Evolutionary conservation across 2,329 filamentous ascomycete genomes (phyloP).

Genomic region (Scedosporium minutisporum): DNA sequence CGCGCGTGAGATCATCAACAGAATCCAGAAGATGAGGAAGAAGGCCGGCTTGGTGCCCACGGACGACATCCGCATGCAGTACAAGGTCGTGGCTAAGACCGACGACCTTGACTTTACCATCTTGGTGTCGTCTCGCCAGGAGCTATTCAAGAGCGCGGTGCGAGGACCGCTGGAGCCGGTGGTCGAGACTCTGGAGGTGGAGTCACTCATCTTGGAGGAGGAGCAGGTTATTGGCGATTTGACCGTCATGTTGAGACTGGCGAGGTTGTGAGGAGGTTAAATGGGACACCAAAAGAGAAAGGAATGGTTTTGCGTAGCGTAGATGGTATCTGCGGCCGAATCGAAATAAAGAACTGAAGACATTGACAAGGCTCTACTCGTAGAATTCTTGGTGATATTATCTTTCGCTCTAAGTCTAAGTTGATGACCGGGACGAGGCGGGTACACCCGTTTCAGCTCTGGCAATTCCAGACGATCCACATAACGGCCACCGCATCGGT

Average conservation of each 20-base stretch:
- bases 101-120: slow-evolving; percentile 63
- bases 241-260: slow-evolving; percentile 64
- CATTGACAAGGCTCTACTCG: too few relatives aligned
- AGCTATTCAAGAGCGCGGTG: slow-evolving; percentile 65
- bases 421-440: too few relatives aligned
- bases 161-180: slow-evolving; percentile 59
- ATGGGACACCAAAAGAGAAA: background rate
- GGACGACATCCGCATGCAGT: slow-evolving; percentile 94
- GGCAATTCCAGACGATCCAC: too few relatives aligned
- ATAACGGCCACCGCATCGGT: too few relatives aligned
- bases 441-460: too few relatives aligned
- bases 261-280: slow-evolving; percentile 52
- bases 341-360: background rate
- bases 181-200: slow-evolving; percentile 13
- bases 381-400: too few relatives aligned
- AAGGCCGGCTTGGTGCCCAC: slow-evolving; percentile 84
- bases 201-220: slow-evolving; percentile 61
- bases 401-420: too few relatives aligned
- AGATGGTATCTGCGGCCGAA: too few relatives aligned
- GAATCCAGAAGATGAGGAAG: slow-evolving; percentile 87
- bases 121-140: slow-evolving; percentile 59
- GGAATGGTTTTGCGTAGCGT: background rate
- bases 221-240: slow-evolving; percentile 80
- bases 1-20: slow-evolving; percentile 84
- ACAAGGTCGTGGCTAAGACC: slow-evolving; percentile 69